Base-by-base conservation (phyloP, 805 yeast genomes). In the Lipomyces chichibuensis region DNA sequence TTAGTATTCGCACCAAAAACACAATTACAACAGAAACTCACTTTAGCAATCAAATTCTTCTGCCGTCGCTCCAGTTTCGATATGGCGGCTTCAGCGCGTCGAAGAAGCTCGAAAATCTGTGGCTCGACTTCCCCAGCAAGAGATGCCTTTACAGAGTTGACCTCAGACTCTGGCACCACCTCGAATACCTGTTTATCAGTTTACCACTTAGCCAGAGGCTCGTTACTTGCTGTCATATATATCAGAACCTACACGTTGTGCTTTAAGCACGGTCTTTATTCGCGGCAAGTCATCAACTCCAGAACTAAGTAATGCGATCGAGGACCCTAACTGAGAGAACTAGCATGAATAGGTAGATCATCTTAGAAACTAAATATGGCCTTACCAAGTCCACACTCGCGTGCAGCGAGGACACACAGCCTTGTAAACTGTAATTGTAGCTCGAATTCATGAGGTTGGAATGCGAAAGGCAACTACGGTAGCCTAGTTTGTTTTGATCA, bases 71-170 rank as follows among this genome's bases (percentile, higher is more conserved):
- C 77, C 43, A 75, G 57, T 20, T 71, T 66, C 14, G 69, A 54
- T 6, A 75, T 51, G 23, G 74, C 76, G 37, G 35, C 55, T 37
- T 75, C 76, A 13, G 73, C 71, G 25, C 67, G 53, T 29, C 65
- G 65, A 56, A 75, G 64, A 20, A 75, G 66, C 25, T 67, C 68
- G 32, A 63, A 54, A 23, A 75, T 69, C 64, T 72, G 76, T 3
- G 77, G 77, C 58, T 72, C 76, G n/a, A 75, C 70, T 58, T 74
- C 75, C 8, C 63, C 65, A 8, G 74, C 73, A 1, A 75, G 60
- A 11, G 75, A 71, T 9, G 65, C 25, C 56, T 70, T 70, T 23
- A 75, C 66, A 9, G 67, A 60, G 27, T 52, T 60, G 17, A 75
- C 72, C n/a, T 73, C 76, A 1, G 70, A 62, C 58, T 72, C 75